Evolutionary conservation across 345 rosid genomes (phyloP).

Genomic region (Microcos paniculata): DNA sequence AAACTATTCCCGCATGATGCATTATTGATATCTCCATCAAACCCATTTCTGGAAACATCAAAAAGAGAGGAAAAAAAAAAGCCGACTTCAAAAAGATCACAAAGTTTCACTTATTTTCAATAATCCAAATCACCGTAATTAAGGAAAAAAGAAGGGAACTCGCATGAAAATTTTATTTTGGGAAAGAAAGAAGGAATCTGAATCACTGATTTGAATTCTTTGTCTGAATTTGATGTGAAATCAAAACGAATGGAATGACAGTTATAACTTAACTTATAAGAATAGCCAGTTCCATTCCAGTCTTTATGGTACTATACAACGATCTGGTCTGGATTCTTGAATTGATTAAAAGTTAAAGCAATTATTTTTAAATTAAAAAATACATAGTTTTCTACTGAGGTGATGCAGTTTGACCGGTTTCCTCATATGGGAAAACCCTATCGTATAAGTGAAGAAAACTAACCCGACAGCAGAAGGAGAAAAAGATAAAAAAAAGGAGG

Average conservation of each 20-base stretch:
- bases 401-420: neutral
- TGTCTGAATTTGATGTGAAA: neutral
- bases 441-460: neutral
- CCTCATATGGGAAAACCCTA: neutral
- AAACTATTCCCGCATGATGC: conserved; percentile 72
- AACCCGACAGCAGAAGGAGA: neutral
- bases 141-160: neutral
- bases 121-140: neutral
- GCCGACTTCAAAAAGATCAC: neutral
- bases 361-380: neutral
- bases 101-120: neutral
- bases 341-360: neutral
- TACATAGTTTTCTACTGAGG: neutral
- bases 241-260: neutral
- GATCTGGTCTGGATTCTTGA: too few relatives aligned
- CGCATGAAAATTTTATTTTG: neutral
- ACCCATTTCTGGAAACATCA: conserved; percentile 9
- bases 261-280: too few relatives aligned
- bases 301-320: too few relatives aligned
- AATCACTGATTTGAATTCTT: neutral
- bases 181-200: neutral
- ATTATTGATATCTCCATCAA: conserved; percentile 52
- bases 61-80: neutral
- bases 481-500: neutral
- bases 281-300: neutral